A percentile compares a stretch with the other conserved stretches of the same genome.
Evolutionary conservation across 164 flowering plant genomes (phyloP).

Genomic region (Umbellularia californica): DNA sequence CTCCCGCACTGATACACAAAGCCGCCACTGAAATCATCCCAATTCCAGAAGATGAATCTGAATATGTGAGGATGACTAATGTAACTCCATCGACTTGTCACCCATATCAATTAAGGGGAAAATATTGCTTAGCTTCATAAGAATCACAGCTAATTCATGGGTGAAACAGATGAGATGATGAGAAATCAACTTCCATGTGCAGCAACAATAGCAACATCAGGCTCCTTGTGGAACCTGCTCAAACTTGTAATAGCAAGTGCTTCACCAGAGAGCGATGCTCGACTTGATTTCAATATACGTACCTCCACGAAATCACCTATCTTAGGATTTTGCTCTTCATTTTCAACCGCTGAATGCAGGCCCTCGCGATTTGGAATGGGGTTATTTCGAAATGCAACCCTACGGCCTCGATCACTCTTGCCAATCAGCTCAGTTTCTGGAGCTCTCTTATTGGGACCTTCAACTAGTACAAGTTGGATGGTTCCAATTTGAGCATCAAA

Average conservation of each 20-base stretch:
- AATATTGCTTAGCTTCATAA: not conserved
- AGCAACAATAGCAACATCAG: slow-evolving; percentile 6
- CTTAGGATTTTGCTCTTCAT: slow-evolving; percentile 35
- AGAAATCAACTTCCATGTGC: not conserved
- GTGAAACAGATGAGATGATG: not conserved
- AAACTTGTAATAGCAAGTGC: slow-evolving; percentile 67
- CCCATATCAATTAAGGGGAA: not conserved
- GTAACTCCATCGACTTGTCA: not conserved
- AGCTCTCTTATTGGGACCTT: slow-evolving; percentile 89
- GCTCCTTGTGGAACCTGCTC: slow-evolving; percentile 47
- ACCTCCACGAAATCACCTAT: slow-evolving; percentile 94
- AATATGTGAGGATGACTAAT: not conserved
- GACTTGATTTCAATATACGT: slow-evolving; percentile 58
- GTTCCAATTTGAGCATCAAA: slow-evolving; percentile 73
- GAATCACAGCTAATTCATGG: not conserved
- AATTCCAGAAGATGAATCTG: no score
- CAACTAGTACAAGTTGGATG: slow-evolving; percentile 77
- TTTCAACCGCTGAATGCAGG: slow-evolving; percentile 13
- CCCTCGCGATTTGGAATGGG: slow-evolving; percentile 40
- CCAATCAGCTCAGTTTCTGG: slow-evolving; percentile 92
- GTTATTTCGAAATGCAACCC: slow-evolving; percentile 48
- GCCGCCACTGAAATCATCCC: no score
- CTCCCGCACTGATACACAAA: no score
- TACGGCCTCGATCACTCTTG: slow-evolving; percentile 82
- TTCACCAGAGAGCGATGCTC: slow-evolving; percentile 83